Conservation (phyloP, 306 rosid genomes). For the Astragalus membranaceus region DNA sequence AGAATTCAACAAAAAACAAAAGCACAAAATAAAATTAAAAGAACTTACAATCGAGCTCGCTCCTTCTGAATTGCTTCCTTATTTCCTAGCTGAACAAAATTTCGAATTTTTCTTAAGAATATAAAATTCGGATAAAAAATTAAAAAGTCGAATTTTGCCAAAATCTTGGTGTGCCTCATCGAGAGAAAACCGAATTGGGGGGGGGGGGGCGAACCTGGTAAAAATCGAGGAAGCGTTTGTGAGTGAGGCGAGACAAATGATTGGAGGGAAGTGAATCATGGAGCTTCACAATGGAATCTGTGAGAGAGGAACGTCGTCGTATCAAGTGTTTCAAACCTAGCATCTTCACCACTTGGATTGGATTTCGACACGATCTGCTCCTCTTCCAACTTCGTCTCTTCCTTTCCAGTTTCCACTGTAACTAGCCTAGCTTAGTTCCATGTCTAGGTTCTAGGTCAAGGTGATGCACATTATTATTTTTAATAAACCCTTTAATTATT, state of each 20-base stretch:
- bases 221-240: slow-evolving; percentile 76
- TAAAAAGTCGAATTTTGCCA: background rate
- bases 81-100: slow-evolving; percentile 48
- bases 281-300: slow-evolving; percentile 29
- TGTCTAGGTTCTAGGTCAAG: background rate
- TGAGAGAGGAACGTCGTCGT: slow-evolving; percentile 18
- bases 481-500: no score
- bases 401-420: background rate
- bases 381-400: background rate
- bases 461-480: background rate
- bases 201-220: slow-evolving; percentile 50
- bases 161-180: background rate
- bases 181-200: background rate
- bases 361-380: background rate
- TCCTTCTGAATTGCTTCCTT: slow-evolving; percentile 67
- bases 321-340: slow-evolving; percentile 39
- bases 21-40: background rate
- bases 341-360: slow-evolving; percentile 31
- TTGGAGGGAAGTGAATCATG: slow-evolving; percentile 29
- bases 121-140: background rate
- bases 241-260: slow-evolving; percentile 55
- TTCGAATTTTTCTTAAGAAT: background rate
- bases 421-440: background rate
- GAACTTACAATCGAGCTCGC: slow-evolving; percentile 83
- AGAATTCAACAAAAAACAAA: background rate